Evolutionary conservation across 768 basidiomycete genomes (phyloP).

Genomic region (Tremella mesenterica): DNA sequence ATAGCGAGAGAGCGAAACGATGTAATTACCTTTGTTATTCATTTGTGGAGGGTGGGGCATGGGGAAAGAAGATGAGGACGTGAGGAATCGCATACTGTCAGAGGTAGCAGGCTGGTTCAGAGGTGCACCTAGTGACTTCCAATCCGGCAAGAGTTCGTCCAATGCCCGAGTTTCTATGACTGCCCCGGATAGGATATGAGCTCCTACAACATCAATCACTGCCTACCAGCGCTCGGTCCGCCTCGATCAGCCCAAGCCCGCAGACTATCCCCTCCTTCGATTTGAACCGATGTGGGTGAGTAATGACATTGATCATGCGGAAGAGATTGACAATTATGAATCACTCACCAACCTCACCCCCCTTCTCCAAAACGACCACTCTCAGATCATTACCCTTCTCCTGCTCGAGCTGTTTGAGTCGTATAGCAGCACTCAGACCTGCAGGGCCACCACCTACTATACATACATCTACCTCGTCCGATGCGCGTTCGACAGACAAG

Average conservation of each 20-base stretch:
- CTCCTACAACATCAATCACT: constrained; percentile 50
- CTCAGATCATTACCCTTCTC: constrained; percentile 68
- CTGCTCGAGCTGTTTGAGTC: constrained; percentile 81
- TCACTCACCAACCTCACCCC: constrained; percentile 73
- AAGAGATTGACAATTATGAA: neutral
- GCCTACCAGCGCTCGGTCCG: neutral
- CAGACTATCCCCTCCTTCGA: too few species aligned
- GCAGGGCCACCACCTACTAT: constrained; percentile 96
- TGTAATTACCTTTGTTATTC: constrained; percentile 87
- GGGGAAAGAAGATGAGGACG: constrained; percentile 58
- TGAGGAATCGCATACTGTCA: constrained; percentile 78
- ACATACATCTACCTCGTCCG: constrained; percentile 90
- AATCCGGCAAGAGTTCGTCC: constrained; percentile 80
- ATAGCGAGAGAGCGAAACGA: constrained; percentile 78
- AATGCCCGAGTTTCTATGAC: constrained; percentile 88
- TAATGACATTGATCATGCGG: neutral
- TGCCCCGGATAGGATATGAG: constrained; percentile 91
- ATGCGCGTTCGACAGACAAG: constrained; percentile 62
- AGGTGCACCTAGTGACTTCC: constrained; percentile 66
- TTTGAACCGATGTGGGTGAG: neutral
- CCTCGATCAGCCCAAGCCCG: neutral
- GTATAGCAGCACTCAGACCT: constrained; percentile 88
- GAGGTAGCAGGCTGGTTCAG: constrained; percentile 68
- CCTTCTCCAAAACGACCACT: constrained; percentile 93
- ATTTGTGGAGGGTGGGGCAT: constrained; percentile 96